Evolutionary conservation across 2,329 filamentous ascomycete genomes (phyloP), one percentile per base, ranked within the genome.

Genomic region (Phaeosphaeria sp.): DNA sequence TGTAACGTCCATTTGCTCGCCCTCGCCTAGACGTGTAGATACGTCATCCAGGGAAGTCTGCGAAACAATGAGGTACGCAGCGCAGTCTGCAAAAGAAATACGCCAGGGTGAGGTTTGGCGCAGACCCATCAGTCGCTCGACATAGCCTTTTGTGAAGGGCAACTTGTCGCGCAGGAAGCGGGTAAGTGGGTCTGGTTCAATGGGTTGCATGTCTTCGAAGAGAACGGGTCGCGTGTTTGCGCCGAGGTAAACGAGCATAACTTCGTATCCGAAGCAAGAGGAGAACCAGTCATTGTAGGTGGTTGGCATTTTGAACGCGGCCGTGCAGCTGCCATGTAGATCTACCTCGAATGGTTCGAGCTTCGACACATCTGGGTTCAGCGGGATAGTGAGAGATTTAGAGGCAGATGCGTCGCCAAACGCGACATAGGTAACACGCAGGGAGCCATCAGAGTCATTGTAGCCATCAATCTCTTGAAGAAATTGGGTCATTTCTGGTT

Each of bases 11-110:
- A 80, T 79, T 47, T 69, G 52, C 48, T 73, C 63, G 13, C 70
- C 74, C 0, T 72, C 69, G 0, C 73, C 65, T 0, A 82, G 67
- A 6, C 78, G 70, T 7, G 64, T 57, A 33, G 85, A 86, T 47
- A 96, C 85, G 65, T 91, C 83, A 20, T 82, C 77, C n/a, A 93
- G 83, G 1, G 90, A 95, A 1, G 86, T 84, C 59, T 88, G 83
- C 0, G 88, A 91, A 5, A 89, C 83, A 22, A 97, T 76, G 15
- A 97, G 84, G 72, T 90, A 90, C 0, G 91, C 89, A 1, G 91
- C 90, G 62, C 86, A 85, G 75, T 95, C 91, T 41, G 87, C 85
- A 76, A 94, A 95, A 1, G 85, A 86, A 44, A 94, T 82, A 21
- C 69, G 55, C 52, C 50, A 62, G 52, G 71, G 50, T 58, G 67